Conservation (phyloP, 495 filamentous ascomycete genomes). For the Hypoxylon rickii region DNA sequence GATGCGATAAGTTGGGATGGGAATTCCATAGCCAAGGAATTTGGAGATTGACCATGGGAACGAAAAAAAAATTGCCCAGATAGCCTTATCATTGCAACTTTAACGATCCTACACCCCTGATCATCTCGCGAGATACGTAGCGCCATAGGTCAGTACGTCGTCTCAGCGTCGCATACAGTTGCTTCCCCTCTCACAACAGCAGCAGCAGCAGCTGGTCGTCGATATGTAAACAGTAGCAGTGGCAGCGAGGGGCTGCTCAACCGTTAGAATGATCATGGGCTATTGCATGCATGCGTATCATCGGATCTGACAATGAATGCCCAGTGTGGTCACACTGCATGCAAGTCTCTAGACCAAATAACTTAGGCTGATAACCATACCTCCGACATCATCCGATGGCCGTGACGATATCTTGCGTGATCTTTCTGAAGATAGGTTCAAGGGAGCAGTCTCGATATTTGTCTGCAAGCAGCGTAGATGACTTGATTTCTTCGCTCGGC, state of each 20-base stretch:
- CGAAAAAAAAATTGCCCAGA: slow-evolving; percentile 9
- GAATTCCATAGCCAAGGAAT: slow-evolving; percentile 31
- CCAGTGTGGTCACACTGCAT: slow-evolving; percentile 24
- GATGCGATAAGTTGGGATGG: slow-evolving; percentile 12
- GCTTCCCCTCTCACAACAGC: slow-evolving; percentile 17
- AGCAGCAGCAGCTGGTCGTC: slow-evolving; percentile 5
- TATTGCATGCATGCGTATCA: slow-evolving; percentile 12
- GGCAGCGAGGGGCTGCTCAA: background rate
- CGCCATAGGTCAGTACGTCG: slow-evolving; percentile 20
- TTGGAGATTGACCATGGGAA: slow-evolving; percentile 20
- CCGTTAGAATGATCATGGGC: slow-evolving; percentile 5
- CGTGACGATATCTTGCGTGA: slow-evolving; percentile 60
- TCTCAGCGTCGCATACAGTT: slow-evolving; percentile 19
- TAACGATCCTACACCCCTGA: slow-evolving; percentile 18
- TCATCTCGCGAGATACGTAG: slow-evolving; percentile 11
- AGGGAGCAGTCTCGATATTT: slow-evolving; percentile 82
- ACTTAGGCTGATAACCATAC: slow-evolving; percentile 37
- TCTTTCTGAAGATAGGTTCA: slow-evolving; percentile 69
- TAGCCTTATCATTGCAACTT: slow-evolving; percentile 22
- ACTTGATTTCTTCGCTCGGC: slow-evolving; percentile 44
- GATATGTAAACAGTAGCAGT: background rate
- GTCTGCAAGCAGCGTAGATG: slow-evolving; percentile 66
- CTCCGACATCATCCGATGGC: slow-evolving; percentile 45
- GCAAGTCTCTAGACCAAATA: slow-evolving; percentile 15
- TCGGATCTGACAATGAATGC: slow-evolving; percentile 25